Conservation (phyloP, 2,329 filamentous ascomycete species). For the Aspergillus sp. region DNA sequence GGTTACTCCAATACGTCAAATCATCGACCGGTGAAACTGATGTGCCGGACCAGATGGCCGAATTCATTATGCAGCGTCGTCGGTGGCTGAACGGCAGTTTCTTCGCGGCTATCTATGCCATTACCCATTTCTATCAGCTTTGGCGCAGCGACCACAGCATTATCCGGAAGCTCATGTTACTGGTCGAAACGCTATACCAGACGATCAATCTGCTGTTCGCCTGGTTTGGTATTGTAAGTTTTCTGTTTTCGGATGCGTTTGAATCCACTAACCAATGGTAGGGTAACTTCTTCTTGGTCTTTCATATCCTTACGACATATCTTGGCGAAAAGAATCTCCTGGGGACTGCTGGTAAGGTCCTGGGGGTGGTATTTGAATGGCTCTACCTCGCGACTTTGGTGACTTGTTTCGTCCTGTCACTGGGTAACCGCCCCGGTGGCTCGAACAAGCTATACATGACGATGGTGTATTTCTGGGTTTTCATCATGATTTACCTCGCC, state of each 20-base stretch:
- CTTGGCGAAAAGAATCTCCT: conserved; percentile 69
- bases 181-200: conserved; percentile 92
- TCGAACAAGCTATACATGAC: conserved; percentile 92
- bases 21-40: conserved; percentile 96
- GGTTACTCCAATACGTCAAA: conserved; percentile 98
- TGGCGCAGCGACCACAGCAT: conserved; percentile 90
- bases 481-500: conserved; percentile 92
- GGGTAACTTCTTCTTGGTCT: conserved; percentile 98
- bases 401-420: conserved; percentile 89
- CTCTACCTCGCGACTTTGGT: conserved; percentile 88
- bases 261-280: conserved; percentile 22
- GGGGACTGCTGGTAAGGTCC: conserved; percentile 72
- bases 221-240: conserved; percentile 86
- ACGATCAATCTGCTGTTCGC: conserved; percentile 96
- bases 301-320: conserved; percentile 91
- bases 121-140: conserved; percentile 94
- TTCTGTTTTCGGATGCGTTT: neutral
- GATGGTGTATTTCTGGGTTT: conserved; percentile 98
- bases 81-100: conserved; percentile 98
- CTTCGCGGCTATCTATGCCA: conserved; percentile 93
- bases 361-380: conserved; percentile 94
- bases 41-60: conserved; percentile 89
- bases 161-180: conserved; percentile 82
- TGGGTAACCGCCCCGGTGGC: conserved; percentile 92
- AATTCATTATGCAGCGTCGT: conserved; percentile 91